Percentiles rank a stretch among this genome's conserved stretches.
Conservation (phyloP, 2,329 filamentous ascomycete genomes). For the Claviceps spartinae region DNA sequence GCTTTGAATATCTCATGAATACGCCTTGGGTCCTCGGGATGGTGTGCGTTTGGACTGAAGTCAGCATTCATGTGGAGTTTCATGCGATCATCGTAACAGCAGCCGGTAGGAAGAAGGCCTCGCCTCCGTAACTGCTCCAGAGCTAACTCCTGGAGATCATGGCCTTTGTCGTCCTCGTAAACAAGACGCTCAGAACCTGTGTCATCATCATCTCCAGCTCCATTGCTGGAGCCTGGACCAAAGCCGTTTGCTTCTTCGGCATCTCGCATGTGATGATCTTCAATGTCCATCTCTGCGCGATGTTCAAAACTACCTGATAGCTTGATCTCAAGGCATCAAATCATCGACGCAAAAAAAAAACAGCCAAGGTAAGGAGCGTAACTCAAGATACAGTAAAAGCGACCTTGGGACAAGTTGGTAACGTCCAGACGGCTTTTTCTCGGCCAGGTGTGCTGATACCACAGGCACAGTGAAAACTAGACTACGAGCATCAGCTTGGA, state of each 20-base stretch:
- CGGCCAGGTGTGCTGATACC: neutral
- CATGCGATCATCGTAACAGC: slow-evolving; percentile 91
- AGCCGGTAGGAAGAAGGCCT: slow-evolving; percentile 53
- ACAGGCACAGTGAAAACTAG: neutral
- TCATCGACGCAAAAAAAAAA: neutral
- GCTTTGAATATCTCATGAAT: slow-evolving; percentile 90
- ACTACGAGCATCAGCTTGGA: neutral
- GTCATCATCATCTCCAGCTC: slow-evolving; percentile 17
- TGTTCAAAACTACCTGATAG: slow-evolving; percentile 6
- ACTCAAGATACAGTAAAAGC: neutral
- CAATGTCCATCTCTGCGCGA: slow-evolving; percentile 25
- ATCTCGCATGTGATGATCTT: slow-evolving; percentile 31
- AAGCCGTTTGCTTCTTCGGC: slow-evolving; percentile 18
- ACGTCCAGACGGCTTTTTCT: neutral
- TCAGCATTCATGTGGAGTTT: slow-evolving; percentile 84
- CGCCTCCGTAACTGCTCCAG: slow-evolving; percentile 26
- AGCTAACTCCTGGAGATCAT: slow-evolving; percentile 24
- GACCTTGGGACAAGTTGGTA: neutral
- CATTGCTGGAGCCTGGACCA: slow-evolving; percentile 8
- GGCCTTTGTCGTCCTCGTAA: slow-evolving; percentile 21
- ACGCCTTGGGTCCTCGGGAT: slow-evolving; percentile 85
- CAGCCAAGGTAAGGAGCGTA: neutral
- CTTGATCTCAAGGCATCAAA: neutral
- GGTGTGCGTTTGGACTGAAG: slow-evolving; percentile 59
- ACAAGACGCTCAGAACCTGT: slow-evolving; percentile 21